phyloP scores from a whole-genome alignment of 179 eudicot genomes.

The Vitellaria paradoxa region DNA sequence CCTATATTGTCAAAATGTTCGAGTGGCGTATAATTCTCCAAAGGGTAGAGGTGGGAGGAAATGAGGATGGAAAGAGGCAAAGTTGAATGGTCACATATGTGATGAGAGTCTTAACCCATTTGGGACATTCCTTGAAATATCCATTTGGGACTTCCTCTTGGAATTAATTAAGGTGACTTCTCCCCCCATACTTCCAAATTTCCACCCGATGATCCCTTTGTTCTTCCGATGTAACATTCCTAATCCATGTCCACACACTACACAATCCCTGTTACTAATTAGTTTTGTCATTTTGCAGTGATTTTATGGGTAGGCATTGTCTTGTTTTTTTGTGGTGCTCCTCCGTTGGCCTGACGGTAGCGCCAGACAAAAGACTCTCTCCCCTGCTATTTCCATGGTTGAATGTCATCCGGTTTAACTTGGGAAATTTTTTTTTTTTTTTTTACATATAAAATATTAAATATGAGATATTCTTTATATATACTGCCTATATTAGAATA shows the following conservation, averaged over 20 bases:
- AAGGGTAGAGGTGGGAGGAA: neutral
- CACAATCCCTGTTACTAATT: neutral
- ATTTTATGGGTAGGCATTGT: too few species aligned
- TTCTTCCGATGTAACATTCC: constrained; percentile 22
- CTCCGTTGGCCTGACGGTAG: too few species aligned
- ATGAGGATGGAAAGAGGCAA: neutral
- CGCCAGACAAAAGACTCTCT: too few species aligned
- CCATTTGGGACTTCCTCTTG: constrained; percentile 6
- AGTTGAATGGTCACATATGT: constrained; percentile 12
- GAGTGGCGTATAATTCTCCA: neutral
- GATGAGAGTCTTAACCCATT: constrained; percentile 12
- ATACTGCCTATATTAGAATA: too few species aligned
- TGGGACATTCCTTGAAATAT: constrained; percentile 24
- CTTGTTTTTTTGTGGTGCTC: too few species aligned
- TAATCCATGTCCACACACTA: constrained; percentile 18
- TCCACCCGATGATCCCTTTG: constrained; percentile 6
- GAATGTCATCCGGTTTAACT: too few species aligned
- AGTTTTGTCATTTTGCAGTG: too few species aligned
- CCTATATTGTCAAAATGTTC: neutral
- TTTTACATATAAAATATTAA: too few species aligned
- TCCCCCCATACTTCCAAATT: constrained; percentile 9
- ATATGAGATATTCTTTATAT: too few species aligned
- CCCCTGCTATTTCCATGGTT: too few species aligned
- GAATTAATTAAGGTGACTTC: constrained; percentile 3
- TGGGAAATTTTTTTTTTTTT: too few species aligned